A percentile compares a stretch with the other conserved stretches of the same genome.
Evolutionary conservation across 331 rosid species (phyloP).

Genomic region (Cydonia oblonga): DNA sequence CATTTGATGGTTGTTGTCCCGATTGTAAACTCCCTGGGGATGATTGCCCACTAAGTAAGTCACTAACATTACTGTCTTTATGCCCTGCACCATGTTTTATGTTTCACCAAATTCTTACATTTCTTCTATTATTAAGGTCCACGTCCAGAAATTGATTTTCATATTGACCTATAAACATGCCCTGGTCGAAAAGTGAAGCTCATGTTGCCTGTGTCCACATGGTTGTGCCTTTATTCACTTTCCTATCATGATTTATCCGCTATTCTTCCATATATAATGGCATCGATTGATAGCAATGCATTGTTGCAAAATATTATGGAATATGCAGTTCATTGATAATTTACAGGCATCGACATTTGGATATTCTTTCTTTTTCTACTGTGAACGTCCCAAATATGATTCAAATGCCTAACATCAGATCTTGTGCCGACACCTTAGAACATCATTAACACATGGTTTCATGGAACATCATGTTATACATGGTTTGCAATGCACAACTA

Average conservation of each 20-base stretch:
- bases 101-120: background rate
- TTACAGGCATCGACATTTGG: background rate
- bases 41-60: conserved; percentile 80
- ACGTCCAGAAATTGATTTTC: background rate
- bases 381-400: background rate
- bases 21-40: conserved; percentile 91
- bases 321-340: background rate
- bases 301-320: background rate
- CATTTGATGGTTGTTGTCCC: conserved; percentile 90
- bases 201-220: background rate
- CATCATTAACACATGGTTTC: background rate
- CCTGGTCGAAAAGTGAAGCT: background rate
- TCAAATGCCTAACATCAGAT: background rate
- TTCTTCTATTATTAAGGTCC: background rate
- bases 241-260: background rate
- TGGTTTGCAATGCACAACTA: background rate
- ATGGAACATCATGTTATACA: background rate
- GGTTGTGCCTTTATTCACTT: background rate
- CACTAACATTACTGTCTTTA: too few species aligned
- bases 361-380: background rate
- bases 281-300: background rate
- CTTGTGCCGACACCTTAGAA: background rate
- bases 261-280: background rate
- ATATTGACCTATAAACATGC: background rate
- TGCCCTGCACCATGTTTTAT: background rate